Percentiles rank a stretch among this genome's conserved stretches.
Evolutionary conservation across 1,284 basidiomycete species (phyloP).

Genomic region (Ustilago vetiveriae): DNA sequence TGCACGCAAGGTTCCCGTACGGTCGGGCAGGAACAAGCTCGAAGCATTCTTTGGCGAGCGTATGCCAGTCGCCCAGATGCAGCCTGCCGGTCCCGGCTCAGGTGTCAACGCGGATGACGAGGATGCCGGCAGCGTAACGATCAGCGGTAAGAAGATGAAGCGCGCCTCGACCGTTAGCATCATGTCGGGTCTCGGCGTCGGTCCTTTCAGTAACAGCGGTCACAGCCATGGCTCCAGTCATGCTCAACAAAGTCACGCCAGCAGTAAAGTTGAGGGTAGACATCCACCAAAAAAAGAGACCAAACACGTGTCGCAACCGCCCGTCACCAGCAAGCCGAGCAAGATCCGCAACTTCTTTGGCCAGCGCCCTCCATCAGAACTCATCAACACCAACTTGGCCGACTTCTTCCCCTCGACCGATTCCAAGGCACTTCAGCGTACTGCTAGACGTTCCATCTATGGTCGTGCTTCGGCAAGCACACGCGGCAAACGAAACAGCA

Average conservation of each 20-base stretch:
- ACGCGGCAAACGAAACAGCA: slow-evolving; percentile 58
- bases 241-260: neutral
- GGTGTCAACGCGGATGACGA: slow-evolving; percentile 55
- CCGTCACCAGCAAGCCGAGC: slow-evolving; percentile 53
- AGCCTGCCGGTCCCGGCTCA: slow-evolving; percentile 59
- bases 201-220: slow-evolving; percentile 31
- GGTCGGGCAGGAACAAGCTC: slow-evolving; percentile 67
- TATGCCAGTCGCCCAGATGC: slow-evolving; percentile 48
- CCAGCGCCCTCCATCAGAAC: slow-evolving; percentile 93
- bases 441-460: slow-evolving; percentile 59
- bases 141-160: slow-evolving; percentile 76
- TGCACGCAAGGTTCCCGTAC: slow-evolving; percentile 27
- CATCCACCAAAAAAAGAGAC: slow-evolving; percentile 21
- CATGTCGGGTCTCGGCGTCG: slow-evolving; percentile 80
- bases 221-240: slow-evolving; percentile 7
- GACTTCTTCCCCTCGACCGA: slow-evolving; percentile 96
- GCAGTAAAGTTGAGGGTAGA: slow-evolving; percentile 12
- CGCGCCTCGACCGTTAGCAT: slow-evolving; percentile 93
- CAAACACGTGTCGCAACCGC: slow-evolving; percentile 16
- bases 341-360: slow-evolving; percentile 95
- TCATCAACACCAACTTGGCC: slow-evolving; percentile 93
- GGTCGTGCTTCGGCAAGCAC: slow-evolving; percentile 56
- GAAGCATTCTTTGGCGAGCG: slow-evolving; percentile 74
- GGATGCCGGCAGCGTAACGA: slow-evolving; percentile 45
- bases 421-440: slow-evolving; percentile 71